phyloP scores from a whole-genome alignment of 2,329 filamentous ascomycete genomes.

The Fusarium irregulare region DNA sequence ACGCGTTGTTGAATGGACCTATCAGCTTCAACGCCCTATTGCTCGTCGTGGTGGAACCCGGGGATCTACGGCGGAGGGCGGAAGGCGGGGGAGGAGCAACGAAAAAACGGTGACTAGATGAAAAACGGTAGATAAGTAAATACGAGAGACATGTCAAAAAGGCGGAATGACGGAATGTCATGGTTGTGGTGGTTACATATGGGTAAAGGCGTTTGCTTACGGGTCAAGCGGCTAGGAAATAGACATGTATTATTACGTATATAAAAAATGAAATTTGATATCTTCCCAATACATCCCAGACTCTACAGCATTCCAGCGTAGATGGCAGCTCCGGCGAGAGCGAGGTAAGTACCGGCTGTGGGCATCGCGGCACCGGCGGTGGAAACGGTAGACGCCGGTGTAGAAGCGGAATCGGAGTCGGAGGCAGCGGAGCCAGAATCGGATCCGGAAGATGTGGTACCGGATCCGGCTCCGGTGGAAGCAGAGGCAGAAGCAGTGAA shows the following conservation, averaged over 20 bases:
- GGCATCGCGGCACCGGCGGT: constrained; percentile 42
- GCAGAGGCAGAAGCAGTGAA: constrained; percentile 23
- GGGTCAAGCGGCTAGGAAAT: constrained; percentile 17
- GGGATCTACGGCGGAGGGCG: constrained; percentile 32
- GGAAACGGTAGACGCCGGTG: constrained; percentile 31
- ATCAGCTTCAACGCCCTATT: constrained; percentile 42
- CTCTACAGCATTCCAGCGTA: constrained; percentile 45
- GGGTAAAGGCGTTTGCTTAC: constrained; percentile 32
- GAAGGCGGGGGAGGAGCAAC: constrained; percentile 12
- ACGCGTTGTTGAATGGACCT: constrained; percentile 27
- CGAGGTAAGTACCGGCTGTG: constrained; percentile 44
- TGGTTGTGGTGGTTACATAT: constrained; percentile 20
- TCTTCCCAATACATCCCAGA: neutral
- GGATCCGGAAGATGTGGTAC: constrained; percentile 22
- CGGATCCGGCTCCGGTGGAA: constrained; percentile 24
- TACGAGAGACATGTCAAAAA: neutral
- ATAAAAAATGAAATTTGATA: neutral
- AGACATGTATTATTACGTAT: neutral
- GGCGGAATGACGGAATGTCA: neutral
- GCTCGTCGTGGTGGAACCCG: constrained; percentile 41
- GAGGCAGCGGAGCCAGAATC: constrained; percentile 26
- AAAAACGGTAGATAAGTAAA: neutral
- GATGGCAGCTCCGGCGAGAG: constrained; percentile 47
- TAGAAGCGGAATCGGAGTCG: constrained; percentile 33
- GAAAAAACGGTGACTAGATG: neutral